Evolutionary conservation across 345 rosid genomes (phyloP).

Genomic region (Dipteronia dyeriana): DNA sequence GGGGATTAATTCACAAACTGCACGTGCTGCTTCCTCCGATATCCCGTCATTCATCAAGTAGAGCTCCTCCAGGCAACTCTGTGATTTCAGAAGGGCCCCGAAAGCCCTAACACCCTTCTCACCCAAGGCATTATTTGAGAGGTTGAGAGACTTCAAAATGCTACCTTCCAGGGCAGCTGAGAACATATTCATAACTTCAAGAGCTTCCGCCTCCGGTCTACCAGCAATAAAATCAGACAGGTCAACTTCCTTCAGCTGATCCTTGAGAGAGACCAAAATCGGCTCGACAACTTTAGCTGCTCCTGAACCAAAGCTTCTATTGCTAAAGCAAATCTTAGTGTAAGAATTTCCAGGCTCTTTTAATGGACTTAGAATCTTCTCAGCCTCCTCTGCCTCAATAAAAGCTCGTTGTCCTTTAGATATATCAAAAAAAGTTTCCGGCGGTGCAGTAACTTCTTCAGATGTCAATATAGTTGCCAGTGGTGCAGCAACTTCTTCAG

Average conservation of each 20-base stretch:
- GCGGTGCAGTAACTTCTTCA: constrained; percentile 31
- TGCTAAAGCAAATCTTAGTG: constrained; percentile 86
- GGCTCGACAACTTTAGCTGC: constrained; percentile 85
- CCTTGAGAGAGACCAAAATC: constrained; percentile 66
- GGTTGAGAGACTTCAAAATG: constrained; percentile 62
- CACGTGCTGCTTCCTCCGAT: constrained; percentile 89
- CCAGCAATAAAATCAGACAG: constrained; percentile 92
- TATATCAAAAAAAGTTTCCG: constrained; percentile 62
- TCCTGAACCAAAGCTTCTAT: constrained; percentile 78
- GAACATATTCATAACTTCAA: constrained; percentile 80
- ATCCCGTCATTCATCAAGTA: constrained; percentile 89
- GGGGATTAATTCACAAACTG: constrained; percentile 77
- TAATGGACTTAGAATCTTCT: constrained; percentile 68
- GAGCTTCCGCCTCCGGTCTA: constrained; percentile 81
- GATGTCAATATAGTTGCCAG: constrained; percentile 32
- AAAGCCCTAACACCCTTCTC: constrained; percentile 94
- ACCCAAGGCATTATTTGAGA: constrained; percentile 90
- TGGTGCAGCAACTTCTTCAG: constrained; percentile 35
- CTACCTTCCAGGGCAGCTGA: constrained; percentile 78
- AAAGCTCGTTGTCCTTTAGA: constrained; percentile 72
- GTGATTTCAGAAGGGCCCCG: constrained; percentile 68
- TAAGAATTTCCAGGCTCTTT: constrained; percentile 72
- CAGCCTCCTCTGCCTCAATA: constrained; percentile 81
- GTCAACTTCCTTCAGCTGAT: constrained; percentile 83
- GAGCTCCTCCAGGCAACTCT: constrained; percentile 72